A percentile compares a stretch with the other conserved stretches of the same genome.
Conservation (phyloP, 345 rosid species). For the Toxicodendron radicans region DNA sequence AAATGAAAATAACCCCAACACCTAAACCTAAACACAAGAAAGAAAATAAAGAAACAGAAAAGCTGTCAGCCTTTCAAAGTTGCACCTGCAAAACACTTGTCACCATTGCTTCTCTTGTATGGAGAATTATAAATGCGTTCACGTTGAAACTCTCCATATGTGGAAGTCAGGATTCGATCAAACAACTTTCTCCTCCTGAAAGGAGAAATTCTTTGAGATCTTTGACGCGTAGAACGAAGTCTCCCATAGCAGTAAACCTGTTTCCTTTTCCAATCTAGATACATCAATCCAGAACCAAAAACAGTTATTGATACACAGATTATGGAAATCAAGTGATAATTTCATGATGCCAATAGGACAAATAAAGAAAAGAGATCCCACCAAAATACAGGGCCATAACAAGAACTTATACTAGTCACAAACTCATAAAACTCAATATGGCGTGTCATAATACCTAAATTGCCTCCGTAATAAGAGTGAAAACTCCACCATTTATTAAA, state of each 20-base stretch:
- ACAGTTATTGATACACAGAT: constrained; percentile 3
- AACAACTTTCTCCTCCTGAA: constrained; percentile 41
- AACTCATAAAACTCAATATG: not conserved
- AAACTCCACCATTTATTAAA: constrained; percentile 1
- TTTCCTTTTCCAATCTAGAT: constrained; percentile 33
- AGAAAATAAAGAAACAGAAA: constrained; percentile 6
- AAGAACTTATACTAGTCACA: not conserved
- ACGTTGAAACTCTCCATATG: constrained; percentile 7
- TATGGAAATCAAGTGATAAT: not conserved
- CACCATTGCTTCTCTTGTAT: constrained; percentile 18
- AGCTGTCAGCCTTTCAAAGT: not conserved
- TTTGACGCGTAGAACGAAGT: constrained; percentile 24
- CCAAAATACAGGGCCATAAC: not conserved
- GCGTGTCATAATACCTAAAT: constrained; percentile 13
- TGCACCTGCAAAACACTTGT: constrained; percentile 19
- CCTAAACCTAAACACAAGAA: constrained; percentile 1
- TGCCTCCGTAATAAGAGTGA: constrained; percentile 11
- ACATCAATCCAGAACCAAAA: constrained; percentile 20
- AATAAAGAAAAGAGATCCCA: not conserved
- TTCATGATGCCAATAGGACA: constrained; percentile 3
- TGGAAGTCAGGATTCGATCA: constrained; percentile 15
- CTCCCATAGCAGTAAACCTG: constrained; percentile 11
- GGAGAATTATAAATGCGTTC: constrained; percentile 25
- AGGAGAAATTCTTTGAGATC: constrained; percentile 36
- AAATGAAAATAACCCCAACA: constrained; percentile 13